These are phyloP conservation scores for Batkoa obscura DNA, from an alignment of 371 early-diverging fungal genomes.

Conservation along the genomic window DNA sequence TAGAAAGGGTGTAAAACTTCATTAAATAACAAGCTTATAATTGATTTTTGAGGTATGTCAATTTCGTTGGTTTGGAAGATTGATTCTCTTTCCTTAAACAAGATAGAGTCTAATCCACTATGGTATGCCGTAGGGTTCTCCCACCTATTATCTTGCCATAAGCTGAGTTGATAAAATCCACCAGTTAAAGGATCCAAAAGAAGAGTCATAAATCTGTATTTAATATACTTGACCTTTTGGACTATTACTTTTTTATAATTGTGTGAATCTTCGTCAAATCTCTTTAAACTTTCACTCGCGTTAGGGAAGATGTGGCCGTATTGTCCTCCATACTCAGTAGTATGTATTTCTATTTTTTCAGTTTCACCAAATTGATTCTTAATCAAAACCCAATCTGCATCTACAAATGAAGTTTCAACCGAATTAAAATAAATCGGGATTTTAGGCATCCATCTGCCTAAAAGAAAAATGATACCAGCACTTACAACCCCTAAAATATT, in stretches of 20 bases:
- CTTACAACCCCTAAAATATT: no score
- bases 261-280: background rate
- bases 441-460: slow-evolving; percentile 69
- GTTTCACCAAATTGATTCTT: slow-evolving; percentile 1
- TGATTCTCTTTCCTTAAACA: slow-evolving; percentile 30
- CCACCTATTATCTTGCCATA: slow-evolving; percentile 60
- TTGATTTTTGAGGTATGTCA: slow-evolving; percentile 60
- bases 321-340: background rate
- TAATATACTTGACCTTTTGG: background rate
- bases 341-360: background rate
- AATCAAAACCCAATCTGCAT: slow-evolving; percentile 30
- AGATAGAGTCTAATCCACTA: slow-evolving; percentile 28
- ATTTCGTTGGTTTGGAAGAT: slow-evolving; percentile 79
- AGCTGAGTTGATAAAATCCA: background rate
- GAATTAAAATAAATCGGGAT: slow-evolving; percentile 49
- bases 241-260: background rate
- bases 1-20: slow-evolving; percentile 91
- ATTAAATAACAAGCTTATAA: slow-evolving; percentile 49
- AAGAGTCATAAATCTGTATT: background rate
- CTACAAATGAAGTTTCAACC: slow-evolving; percentile 25
- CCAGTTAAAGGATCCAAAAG: slow-evolving; percentile 1
- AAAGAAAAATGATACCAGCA: slow-evolving; percentile 47
- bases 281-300: no score
- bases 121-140: slow-evolving; percentile 21
- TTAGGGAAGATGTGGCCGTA: background rate